phyloP scores from a whole-genome alignment of 1,139 yeast genomes.

The Hemisphaericaspora xylanilytica region DNA sequence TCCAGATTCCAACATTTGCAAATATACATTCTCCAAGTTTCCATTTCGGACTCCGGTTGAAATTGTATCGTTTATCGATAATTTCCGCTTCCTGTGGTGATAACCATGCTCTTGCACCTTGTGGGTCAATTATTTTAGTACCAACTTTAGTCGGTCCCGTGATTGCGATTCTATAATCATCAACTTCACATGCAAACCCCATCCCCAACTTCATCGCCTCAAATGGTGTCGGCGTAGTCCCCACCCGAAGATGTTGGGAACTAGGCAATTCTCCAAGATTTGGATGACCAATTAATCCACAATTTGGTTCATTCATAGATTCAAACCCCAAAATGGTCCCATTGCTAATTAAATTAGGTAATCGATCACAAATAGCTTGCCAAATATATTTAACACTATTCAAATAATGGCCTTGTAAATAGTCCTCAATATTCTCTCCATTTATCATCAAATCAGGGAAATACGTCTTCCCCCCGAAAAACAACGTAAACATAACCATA shows the following conservation, averaged over 20 bases:
- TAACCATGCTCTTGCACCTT: slow-evolving; percentile 71
- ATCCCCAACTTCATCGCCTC: slow-evolving; percentile 65
- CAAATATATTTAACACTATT: slow-evolving; percentile 57
- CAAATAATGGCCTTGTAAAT: slow-evolving; percentile 63
- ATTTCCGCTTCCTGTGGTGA: slow-evolving; percentile 31
- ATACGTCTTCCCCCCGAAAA: slow-evolving; percentile 71
- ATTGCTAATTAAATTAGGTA: slow-evolving; percentile 55
- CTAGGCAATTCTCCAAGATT: slow-evolving; percentile 49
- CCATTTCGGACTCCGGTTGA: slow-evolving; percentile 68
- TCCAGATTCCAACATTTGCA: slow-evolving; percentile 78
- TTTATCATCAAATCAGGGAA: slow-evolving; percentile 72
- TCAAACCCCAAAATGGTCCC: slow-evolving; percentile 73
- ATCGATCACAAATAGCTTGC: slow-evolving; percentile 38
- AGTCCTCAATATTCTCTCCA: slow-evolving; percentile 75
- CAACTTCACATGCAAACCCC: slow-evolving; percentile 68
- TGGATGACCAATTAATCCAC: slow-evolving; percentile 57
- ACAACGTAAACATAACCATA: slow-evolving; percentile 80
- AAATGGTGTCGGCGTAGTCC: slow-evolving; percentile 66
- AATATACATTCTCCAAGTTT: slow-evolving; percentile 71
- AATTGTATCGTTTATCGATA: slow-evolving; percentile 64
- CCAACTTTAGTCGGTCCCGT: slow-evolving; percentile 74
- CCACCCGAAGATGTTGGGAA: slow-evolving; percentile 56
- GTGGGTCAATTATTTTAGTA: slow-evolving; percentile 57
- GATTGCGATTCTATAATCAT: slow-evolving; percentile 60
- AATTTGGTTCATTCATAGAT: slow-evolving; percentile 82